Evolutionary conservation across 2,329 filamentous ascomycete species (phyloP), one percentile per base, ranked within the genome.

Genomic region (Fusarium sulawesiense): DNA sequence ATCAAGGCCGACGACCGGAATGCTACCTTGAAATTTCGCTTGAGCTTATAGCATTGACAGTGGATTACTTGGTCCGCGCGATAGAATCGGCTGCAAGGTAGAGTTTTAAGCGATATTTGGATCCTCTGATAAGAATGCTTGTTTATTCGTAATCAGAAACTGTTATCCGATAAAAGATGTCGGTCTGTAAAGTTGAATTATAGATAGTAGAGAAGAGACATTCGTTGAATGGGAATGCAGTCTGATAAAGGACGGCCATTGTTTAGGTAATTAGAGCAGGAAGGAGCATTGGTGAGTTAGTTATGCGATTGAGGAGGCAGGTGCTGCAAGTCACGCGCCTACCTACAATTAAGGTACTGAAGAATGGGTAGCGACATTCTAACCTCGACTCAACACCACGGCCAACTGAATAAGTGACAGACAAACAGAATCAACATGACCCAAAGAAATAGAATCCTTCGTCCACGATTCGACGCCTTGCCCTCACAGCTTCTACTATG

Each of bases 51-150:
- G 37, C 45, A 21, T 41, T 47, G 41, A 64, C 14, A 41, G 32
- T 64, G 49, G 49, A 30, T 37, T n/a, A 16, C 49, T 29, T 42
- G 34, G 13, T 20, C 32, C 49, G 23, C 23, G 34, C 34, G 32
- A 27, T 11, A 16, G 25, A 20, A 53, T 23, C 37, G 32, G 23
- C 20, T 42, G 23, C 49, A 53, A 53, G 49, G 49, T 53, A 41
- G 34, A 21, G 37, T 44, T 49, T 44, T 56, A 66, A 66, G 63
- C 63, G 63, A 66, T 44, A 66, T 66, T 66, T 34, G 25, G 63
- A 66, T 66, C 62, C 55, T 56, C 63, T 25, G 51, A 60, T 60
- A 42, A 53, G 45, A 27, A 53, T 53, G 49, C 49, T 53, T 53
- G 49, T 53, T 53, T 53, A 29, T 53, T 41, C 21, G 32, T 27